These are phyloP conservation scores for Beauveria bassiana DNA, from an alignment of 2,329 filamentous ascomycete genomes.

Conservation along the genomic window DNA sequence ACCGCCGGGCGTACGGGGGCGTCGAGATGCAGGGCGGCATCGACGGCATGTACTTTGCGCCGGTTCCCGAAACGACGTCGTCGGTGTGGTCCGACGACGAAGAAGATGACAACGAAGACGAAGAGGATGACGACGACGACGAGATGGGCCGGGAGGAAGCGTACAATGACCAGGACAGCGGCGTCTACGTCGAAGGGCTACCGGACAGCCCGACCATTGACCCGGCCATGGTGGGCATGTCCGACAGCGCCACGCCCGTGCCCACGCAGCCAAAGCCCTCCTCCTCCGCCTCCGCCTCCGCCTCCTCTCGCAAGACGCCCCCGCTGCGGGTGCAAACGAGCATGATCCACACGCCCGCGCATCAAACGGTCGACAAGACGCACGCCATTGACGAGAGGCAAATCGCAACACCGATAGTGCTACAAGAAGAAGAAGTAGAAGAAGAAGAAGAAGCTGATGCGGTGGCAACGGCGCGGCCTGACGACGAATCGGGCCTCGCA, in stretches of 20 bases:
- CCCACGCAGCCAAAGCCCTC: neutral
- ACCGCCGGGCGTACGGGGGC: constrained; percentile 49
- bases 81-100: constrained; percentile 1
- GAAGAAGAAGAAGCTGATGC: neutral
- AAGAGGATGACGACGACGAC: constrained; percentile 12
- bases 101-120: neutral
- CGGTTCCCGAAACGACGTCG: neutral
- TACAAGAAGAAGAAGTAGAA: neutral
- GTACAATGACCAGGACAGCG: neutral
- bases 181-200: neutral
- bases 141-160: neutral
- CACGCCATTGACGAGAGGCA: neutral
- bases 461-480: constrained; percentile 5
- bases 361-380: neutral
- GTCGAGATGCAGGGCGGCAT: constrained; percentile 37
- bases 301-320: constrained; percentile 14
- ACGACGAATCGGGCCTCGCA: constrained; percentile 28
- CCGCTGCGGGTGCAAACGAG: constrained; percentile 36
- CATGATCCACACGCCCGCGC: constrained; percentile 23
- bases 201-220: constrained; percentile 1
- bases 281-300: neutral
- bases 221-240: neutral
- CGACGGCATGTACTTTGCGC: constrained; percentile 23
- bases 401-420: neutral
- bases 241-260: neutral